A percentile compares a stretch with the other conserved stretches of the same genome.
Evolutionary conservation across 1,284 basidiomycete genomes (phyloP).

Genomic region (Ganoderma boninense): DNA sequence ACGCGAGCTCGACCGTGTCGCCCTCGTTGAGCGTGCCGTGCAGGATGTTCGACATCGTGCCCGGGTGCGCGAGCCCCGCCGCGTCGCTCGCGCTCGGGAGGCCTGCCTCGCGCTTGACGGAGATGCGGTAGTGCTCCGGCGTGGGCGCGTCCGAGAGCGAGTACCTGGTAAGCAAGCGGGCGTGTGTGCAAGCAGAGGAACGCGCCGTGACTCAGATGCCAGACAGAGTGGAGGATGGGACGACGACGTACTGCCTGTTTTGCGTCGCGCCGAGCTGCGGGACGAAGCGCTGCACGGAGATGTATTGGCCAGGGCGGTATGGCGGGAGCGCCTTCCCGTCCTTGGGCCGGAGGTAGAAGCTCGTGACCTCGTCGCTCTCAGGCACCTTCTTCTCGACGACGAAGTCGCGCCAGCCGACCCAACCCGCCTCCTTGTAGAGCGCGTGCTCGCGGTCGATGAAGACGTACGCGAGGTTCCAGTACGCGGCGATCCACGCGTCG

Average conservation of each 20-base stretch:
- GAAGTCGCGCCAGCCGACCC: constrained; percentile 38
- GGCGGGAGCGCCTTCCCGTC: constrained; percentile 32
- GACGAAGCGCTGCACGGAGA: constrained; percentile 35
- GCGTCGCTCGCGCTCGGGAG: constrained; percentile 8
- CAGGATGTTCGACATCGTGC: constrained; percentile 38
- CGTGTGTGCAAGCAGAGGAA: neutral
- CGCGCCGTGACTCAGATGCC: no score
- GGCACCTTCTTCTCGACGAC: constrained; percentile 33
- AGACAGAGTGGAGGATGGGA: no score
- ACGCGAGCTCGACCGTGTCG: constrained; percentile 35
- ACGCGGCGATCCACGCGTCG: constrained; percentile 38
- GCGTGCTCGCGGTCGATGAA: constrained; percentile 37
- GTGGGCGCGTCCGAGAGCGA: constrained; percentile 37
- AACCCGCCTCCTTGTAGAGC: constrained; percentile 35
- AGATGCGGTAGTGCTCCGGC: constrained; percentile 37
- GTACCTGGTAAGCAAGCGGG: constrained; percentile 24
- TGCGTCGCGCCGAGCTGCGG: constrained; percentile 32
- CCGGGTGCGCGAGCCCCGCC: constrained; percentile 30
- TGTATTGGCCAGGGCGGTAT: constrained; percentile 38
- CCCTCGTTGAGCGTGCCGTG: constrained; percentile 35
- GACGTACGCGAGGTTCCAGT: constrained; percentile 39
- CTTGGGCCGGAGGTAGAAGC: constrained; percentile 38
- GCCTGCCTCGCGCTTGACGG: constrained; percentile 37
- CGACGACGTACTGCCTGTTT: constrained; percentile 30
- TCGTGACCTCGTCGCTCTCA: constrained; percentile 38